Base-by-base conservation (phyloP, 371 early-diverging fungal genomes). In the Zopfochytrium polystomum region DNA sequence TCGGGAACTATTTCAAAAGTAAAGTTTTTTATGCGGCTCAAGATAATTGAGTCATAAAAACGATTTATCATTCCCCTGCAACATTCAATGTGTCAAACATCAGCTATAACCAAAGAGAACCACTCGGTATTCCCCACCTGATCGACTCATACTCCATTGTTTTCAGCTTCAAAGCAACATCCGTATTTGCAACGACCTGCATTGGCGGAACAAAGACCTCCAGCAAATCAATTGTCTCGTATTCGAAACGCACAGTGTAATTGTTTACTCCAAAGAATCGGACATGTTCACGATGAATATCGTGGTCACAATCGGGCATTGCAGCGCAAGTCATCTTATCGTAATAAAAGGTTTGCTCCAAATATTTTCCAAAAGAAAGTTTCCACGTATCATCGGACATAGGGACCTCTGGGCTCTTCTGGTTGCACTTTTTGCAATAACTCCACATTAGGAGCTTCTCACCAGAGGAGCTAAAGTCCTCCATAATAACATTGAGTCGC, bases 341-440 rank as follows among this genome's bases (percentile, higher is more conserved):
- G 55, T 85, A 85, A 73, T 95, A 93, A 54, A 92, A 91, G 3
- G 86, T 74, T 3, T 92, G 75, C 68, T 97, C 98, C 43, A 97
- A 68, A 59, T 89, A 96, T 73, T 96, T 96, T 25, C 95, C 98
- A 78, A 95, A 93, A 9, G 96, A 96, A 60, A 87, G 90, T 51
- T 88, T 84, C 84, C 90, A 91, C n/a, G 91, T 58, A 29, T 15
- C 47, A 4, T n/a, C 31, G 0, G 93, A 86, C 84, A 97, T 87
- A 3, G 81, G 84, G 0, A 85, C 75, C 1, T 82, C 82, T 0
- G 89, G 91, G 0, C 93, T 92, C 1, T 75, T 73, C 20, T 79
- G 78, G 1, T 80, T 56, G 67, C 96, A 95, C 1, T 80, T 58
- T 34, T 77, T 79, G 71, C 97, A 97, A 43, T 77, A 74, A 48